phyloP scores from a whole-genome alignment of 768 basidiomycete species.

The Austroboletus eburneus region DNA sequence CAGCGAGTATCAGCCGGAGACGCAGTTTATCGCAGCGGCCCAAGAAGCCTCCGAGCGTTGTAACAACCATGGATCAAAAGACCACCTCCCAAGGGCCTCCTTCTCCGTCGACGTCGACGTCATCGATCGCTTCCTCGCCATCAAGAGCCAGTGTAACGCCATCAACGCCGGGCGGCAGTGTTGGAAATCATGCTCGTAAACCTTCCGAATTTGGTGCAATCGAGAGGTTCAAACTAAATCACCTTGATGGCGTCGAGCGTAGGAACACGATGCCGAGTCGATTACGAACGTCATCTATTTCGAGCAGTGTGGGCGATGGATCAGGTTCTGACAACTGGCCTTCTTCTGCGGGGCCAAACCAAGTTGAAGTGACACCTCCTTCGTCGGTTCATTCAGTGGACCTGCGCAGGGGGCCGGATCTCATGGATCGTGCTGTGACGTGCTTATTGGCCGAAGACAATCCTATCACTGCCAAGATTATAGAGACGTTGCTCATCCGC shows the following conservation, averaged over 20 bases:
- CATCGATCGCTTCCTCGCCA: constrained; percentile 86
- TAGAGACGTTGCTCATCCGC: constrained; percentile 89
- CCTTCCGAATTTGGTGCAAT: constrained; percentile 87
- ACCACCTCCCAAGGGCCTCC: constrained; percentile 70
- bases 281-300: constrained; percentile 80
- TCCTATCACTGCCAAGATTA: constrained; percentile 96
- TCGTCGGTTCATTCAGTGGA: constrained; percentile 87
- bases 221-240: constrained; percentile 82
- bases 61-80: constrained; percentile 66
- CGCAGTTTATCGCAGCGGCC: constrained; percentile 79
- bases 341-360: constrained; percentile 52
- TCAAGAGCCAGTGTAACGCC: constrained; percentile 72
- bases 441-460: constrained; percentile 96
- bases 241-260: constrained; percentile 73
- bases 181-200: constrained; percentile 65
- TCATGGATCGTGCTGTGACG: constrained; percentile 85
- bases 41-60: constrained; percentile 76
- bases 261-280: constrained; percentile 86
- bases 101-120: constrained; percentile 88
- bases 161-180: constrained; percentile 61
- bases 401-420: constrained; percentile 69
- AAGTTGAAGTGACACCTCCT: constrained; percentile 64
- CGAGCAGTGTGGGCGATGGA: constrained; percentile 75
- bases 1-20: constrained; percentile 54
- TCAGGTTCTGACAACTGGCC: constrained; percentile 74